Base-by-base conservation (phyloP, 495 filamentous ascomycete species). In the Penicillium chermesinum region DNA sequence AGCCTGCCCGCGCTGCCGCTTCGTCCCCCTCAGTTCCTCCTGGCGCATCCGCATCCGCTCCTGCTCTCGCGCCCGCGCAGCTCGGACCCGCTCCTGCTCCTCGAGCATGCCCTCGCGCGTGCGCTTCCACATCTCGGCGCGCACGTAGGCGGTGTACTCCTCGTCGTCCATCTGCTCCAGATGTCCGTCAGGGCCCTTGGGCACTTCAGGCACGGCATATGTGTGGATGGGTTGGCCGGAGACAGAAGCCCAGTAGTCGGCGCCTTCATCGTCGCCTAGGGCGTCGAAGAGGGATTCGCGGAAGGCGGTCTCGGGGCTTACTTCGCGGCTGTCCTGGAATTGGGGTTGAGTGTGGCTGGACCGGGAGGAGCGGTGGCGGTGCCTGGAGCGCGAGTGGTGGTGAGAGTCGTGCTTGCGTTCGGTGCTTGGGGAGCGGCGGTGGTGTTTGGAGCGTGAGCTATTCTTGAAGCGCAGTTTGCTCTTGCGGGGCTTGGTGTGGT, bases 261-360 rank as follows among this genome's bases (percentile, higher is more conserved):
- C 93, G 32, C 93, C 93, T 70, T 98, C 93, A 67, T 98, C 93
- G 67, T 98, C 93, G 33, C 90, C 94, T 64, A 98, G 83, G n/a
- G 93, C 93, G 65, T 98, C 93, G 73, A 97, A 96, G 39, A 97
- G 82, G n/a, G 88, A 93, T 70, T 95, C 88, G 19, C 88, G 85
- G 67, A 98, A 98, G 13, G 91, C 90, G 8, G 75, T 68, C 15
- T 83, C 77, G 4, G 86, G 74, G 52, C 83, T 76, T 13, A 78
- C 43, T 32, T 37, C 9, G 2, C 37, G 34, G 27, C 25, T 5
- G 6, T 40, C 13, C 2, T 20, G 22, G 45, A 47, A 27, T 48
- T 44, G 37, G 49, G 16, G 34, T n/a, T 22, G 42, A 35, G 22
- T 46, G 35, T 27, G 49, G 22, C 17, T 16, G 39, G 21, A 73